These are phyloP conservation scores for Gynostemma pentaphyllum DNA, from an alignment of 306 rosid species.

Conservation along the genomic window DNA sequence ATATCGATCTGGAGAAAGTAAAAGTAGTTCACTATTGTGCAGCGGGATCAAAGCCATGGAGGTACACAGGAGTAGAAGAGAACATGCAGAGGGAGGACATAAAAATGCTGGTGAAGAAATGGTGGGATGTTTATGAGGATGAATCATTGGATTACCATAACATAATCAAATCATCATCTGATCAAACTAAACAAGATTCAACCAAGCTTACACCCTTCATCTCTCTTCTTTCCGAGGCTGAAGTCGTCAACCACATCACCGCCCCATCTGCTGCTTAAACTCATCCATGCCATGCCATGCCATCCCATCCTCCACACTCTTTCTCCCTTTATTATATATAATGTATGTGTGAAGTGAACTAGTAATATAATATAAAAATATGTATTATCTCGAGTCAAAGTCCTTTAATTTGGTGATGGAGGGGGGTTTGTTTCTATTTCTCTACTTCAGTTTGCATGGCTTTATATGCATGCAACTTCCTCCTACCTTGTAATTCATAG, in stretches of 20 bases:
- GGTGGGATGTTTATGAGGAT: constrained; percentile 41
- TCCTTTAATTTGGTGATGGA: too few species aligned
- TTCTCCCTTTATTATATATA: background rate
- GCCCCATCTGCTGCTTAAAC: constrained; percentile 27
- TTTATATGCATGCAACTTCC: background rate
- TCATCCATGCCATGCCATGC: too few species aligned
- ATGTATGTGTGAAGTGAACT: background rate
- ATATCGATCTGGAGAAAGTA: constrained; percentile 24
- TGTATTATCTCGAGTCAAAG: too few species aligned
- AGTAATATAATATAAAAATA: too few species aligned
- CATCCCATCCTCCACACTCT: too few species aligned
- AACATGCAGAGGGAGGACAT: constrained; percentile 45
- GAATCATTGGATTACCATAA: constrained; percentile 28
- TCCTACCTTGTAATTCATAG: constrained; percentile 9
- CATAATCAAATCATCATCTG: background rate
- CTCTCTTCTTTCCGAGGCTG: constrained; percentile 11
- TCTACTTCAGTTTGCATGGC: too few species aligned
- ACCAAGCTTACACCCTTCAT: constrained; percentile 14
- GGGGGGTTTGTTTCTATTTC: too few species aligned
- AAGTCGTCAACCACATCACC: constrained; percentile 7
- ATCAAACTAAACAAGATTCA: background rate
- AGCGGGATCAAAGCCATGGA: constrained; percentile 52
- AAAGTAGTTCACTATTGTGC: constrained; percentile 43
- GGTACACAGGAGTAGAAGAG: constrained; percentile 33
- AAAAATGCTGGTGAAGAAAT: constrained; percentile 31